phyloP scores from a whole-genome alignment of 257 asterid species.

The Plantago major region DNA sequence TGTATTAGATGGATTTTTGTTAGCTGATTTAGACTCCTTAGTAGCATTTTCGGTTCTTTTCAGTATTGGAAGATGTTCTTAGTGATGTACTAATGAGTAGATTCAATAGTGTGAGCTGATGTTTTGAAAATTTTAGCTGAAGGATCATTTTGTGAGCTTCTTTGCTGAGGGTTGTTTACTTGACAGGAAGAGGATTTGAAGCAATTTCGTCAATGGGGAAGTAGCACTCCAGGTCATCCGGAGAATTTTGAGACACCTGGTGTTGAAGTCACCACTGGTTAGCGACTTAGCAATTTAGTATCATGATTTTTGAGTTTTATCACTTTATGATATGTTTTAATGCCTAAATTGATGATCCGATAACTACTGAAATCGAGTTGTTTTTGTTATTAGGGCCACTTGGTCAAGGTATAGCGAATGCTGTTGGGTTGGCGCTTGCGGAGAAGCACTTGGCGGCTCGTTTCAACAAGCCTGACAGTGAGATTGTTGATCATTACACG shows the following conservation, averaged over 20 bases:
- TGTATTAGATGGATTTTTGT: background rate
- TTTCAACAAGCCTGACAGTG: conserved; percentile 60
- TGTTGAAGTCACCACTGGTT: conserved; percentile 76
- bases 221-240: conserved; percentile 80
- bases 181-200: conserved; percentile 62
- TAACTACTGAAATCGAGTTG: conserved; percentile 4
- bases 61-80: background rate
- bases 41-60: background rate
- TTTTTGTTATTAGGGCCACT: conserved; percentile 58
- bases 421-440: conserved; percentile 80
- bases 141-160: background rate
- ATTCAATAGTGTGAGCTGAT: no score
- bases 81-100: background rate
- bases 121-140: no score
- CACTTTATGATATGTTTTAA: no score
- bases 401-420: conserved; percentile 86
- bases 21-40: background rate
- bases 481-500: conserved; percentile 83
- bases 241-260: conserved; percentile 82
- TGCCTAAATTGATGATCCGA: no score
- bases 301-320: conserved; percentile 1
- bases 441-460: conserved; percentile 85
- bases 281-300: conserved; percentile 3
- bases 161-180: conserved; percentile 18
- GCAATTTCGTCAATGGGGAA: conserved; percentile 72